phyloP scores from a whole-genome alignment of 352 stramenopile genomes.

The Phytopythium litorale region DNA sequence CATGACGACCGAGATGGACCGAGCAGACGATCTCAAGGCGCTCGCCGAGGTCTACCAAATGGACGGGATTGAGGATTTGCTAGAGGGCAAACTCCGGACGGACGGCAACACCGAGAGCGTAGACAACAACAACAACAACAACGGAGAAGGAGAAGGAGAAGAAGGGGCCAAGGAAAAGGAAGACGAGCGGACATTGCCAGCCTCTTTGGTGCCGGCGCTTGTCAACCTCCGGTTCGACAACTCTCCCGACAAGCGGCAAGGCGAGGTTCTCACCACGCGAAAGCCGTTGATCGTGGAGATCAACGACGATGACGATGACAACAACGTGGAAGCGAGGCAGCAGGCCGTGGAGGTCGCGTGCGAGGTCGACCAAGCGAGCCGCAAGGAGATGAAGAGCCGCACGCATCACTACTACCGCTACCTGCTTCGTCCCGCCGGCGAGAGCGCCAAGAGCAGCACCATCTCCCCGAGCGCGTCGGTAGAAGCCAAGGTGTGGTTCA shows the following conservation, averaged over 20 bases:
- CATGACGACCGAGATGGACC: slow-evolving; percentile 33
- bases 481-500: slow-evolving; percentile 34
- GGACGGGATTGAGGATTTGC: slow-evolving; percentile 71
- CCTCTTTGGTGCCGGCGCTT: slow-evolving; percentile 9
- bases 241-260: neutral
- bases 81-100: slow-evolving; percentile 13
- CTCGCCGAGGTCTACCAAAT: slow-evolving; percentile 78
- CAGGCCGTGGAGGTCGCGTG: slow-evolving; percentile 32
- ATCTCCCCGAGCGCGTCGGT: slow-evolving; percentile 35
- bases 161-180: slow-evolving; percentile 13
- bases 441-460: neutral
- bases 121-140: slow-evolving; percentile 10
- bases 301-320: slow-evolving; percentile 20
- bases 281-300: slow-evolving; percentile 70
- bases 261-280: slow-evolving; percentile 8
- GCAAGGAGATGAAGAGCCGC: slow-evolving; percentile 54
- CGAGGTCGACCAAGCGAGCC: slow-evolving; percentile 32
- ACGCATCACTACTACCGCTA: slow-evolving; percentile 63
- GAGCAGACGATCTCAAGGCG: slow-evolving; percentile 56
- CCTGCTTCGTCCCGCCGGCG: slow-evolving; percentile 17
- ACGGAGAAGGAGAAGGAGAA: slow-evolving; percentile 2
- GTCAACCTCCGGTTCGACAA: slow-evolving; percentile 56
- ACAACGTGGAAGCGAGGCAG: slow-evolving; percentile 13
- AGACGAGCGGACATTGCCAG: neutral
- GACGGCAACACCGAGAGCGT: neutral